Evolutionary conservation across 2,329 filamentous ascomycete genomes (phyloP).

Genomic region (Colletotrichum gloeosporioides): DNA sequence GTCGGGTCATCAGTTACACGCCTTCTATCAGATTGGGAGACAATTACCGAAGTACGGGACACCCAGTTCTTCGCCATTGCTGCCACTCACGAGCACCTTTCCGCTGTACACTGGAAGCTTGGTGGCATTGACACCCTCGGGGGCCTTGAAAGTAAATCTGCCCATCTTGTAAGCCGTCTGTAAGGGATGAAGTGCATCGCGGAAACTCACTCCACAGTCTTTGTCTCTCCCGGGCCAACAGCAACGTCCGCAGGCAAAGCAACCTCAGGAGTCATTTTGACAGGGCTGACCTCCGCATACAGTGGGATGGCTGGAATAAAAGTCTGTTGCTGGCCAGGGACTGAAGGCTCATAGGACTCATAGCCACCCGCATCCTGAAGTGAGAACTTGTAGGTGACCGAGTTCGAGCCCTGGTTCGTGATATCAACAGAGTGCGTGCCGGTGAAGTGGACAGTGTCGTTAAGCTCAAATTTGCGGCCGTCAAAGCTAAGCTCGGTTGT

Average conservation of each 20-base stretch:
- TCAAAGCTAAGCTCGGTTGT: constrained; percentile 42
- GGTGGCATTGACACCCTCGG: constrained; percentile 23
- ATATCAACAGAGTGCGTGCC: constrained; percentile 40
- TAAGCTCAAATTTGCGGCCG: constrained; percentile 45
- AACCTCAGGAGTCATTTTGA: constrained; percentile 1
- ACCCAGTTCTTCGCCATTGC: constrained; percentile 35
- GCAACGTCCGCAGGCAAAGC: neutral
- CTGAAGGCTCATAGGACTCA: neutral
- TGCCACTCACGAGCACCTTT: constrained; percentile 34
- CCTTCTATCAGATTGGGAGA: neutral
- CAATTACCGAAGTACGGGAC: constrained; percentile 33
- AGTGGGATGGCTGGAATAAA: neutral
- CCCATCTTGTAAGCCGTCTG: fast-evolving
- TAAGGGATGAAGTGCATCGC: neutral
- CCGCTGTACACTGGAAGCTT: constrained; percentile 38
- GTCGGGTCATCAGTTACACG: neutral
- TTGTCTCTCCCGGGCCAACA: neutral
- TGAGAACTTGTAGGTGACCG: constrained; percentile 44
- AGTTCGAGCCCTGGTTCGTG: constrained; percentile 45
- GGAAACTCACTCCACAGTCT: neutral
- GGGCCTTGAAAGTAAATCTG: neutral
- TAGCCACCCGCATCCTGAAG: constrained; percentile 35
- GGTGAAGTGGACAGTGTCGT: constrained; percentile 50
- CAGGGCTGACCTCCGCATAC: neutral
- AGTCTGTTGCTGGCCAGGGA: neutral